phyloP scores from a whole-genome alignment of 768 basidiomycete species.

The Atractiella rhizophila region DNA sequence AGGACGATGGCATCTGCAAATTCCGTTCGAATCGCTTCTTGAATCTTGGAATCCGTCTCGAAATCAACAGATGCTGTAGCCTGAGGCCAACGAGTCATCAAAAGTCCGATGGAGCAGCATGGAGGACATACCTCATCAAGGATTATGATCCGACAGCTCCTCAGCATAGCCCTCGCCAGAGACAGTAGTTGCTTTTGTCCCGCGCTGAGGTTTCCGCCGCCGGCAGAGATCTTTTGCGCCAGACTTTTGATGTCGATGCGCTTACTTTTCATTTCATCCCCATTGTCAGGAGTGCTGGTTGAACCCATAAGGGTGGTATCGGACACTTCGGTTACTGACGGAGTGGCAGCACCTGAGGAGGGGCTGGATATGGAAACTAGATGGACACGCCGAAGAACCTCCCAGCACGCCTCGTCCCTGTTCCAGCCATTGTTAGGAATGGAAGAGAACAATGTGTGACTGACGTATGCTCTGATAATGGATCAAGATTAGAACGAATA shows the following conservation, averaged over 20 bases:
- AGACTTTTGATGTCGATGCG: constrained; percentile 37
- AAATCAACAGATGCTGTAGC: constrained; percentile 19
- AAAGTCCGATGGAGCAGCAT: constrained; percentile 21
- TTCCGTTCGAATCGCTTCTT: constrained; percentile 52
- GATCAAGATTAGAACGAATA: constrained; percentile 47
- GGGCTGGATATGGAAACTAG: constrained; percentile 33
- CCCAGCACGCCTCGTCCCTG: constrained; percentile 61
- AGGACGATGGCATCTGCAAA: constrained; percentile 60
- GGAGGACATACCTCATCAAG: constrained; percentile 44
- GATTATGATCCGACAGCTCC: constrained; percentile 54
- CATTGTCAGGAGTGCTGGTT: constrained; percentile 20
- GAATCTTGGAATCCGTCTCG: constrained; percentile 75
- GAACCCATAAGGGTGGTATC: constrained; percentile 18
- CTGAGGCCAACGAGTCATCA: background rate
- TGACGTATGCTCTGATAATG: constrained; percentile 36
- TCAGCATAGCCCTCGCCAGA: constrained; percentile 64
- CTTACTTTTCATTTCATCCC: no score
- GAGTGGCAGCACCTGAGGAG: constrained; percentile 4
- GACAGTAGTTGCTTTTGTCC: constrained; percentile 53
- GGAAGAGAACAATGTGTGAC: background rate
- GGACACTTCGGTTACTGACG: background rate
- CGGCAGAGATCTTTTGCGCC: constrained; percentile 57
- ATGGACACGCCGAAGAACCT: constrained; percentile 59
- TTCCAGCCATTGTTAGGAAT: no score
- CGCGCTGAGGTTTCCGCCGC: constrained; percentile 29